A percentile compares a stretch with the other conserved stretches of the same genome.
Conservation (phyloP, 441 rosid genomes). For the Euphorbia corollata region DNA sequence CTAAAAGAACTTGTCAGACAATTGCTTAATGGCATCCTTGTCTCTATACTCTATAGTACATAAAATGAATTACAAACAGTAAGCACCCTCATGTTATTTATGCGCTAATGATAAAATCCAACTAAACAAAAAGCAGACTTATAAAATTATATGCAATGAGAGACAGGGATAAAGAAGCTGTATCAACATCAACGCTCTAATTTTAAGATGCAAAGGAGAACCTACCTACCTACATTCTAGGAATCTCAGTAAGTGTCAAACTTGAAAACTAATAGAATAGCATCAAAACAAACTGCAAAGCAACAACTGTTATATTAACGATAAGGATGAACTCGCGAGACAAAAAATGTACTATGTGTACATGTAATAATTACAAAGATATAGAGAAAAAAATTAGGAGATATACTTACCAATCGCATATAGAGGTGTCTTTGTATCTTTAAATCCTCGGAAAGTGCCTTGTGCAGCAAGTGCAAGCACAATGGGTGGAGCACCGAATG, state of each 20-base stretch:
- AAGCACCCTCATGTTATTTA: background rate
- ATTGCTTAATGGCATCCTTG: background rate
- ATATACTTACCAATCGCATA: slow-evolving; percentile 84
- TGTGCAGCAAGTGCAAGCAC: slow-evolving; percentile 92
- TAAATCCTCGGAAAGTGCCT: slow-evolving; percentile 92
- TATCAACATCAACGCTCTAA: background rate
- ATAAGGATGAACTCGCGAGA: background rate
- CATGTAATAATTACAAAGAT: slow-evolving; percentile 6
- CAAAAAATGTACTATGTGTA: slow-evolving; percentile 1
- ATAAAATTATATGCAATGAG: background rate
- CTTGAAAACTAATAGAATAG: background rate
- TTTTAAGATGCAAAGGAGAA: background rate
- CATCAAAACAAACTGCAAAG: background rate
- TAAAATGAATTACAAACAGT: background rate
- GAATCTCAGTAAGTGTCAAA: background rate
- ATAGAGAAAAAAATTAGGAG: slow-evolving; percentile 13
- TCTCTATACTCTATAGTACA: background rate
- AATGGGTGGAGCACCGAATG: slow-evolving; percentile 89
- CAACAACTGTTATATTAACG: background rate
- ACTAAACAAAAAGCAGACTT: background rate
- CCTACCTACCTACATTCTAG: background rate
- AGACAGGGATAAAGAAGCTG: background rate
- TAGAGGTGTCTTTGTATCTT: slow-evolving; percentile 83
- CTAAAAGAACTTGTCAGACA: slow-evolving; percentile 1
- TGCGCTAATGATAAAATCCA: background rate